Evolutionary conservation across 768 basidiomycete species (phyloP).

Genomic region (Xanthoconium purpureum): DNA sequence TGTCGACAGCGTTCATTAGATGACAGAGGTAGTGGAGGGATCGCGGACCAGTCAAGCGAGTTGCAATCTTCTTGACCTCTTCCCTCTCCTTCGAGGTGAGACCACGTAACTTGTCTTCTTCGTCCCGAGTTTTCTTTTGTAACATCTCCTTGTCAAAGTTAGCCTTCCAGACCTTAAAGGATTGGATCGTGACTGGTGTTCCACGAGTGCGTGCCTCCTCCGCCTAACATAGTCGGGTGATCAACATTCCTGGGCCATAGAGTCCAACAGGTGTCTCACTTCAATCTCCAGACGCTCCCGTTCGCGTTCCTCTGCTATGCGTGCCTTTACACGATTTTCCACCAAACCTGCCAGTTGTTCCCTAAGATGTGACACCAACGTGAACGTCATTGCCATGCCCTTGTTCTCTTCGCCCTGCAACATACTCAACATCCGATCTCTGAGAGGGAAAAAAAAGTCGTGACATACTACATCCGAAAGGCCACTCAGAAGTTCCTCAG

Average conservation of each 20-base stretch:
- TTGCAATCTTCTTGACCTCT: conserved; percentile 64
- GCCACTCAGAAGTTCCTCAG: conserved; percentile 51
- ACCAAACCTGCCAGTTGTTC: conserved; percentile 71
- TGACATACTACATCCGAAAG: conserved; percentile 54
- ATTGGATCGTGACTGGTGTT: conserved; percentile 82
- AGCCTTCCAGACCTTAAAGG: conserved; percentile 78
- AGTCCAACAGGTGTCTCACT: conserved; percentile 40
- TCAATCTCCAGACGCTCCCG: conserved; percentile 72
- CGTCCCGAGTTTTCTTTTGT: conserved; percentile 58
- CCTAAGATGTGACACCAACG: conserved; percentile 79
- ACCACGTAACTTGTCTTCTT: conserved; percentile 73
- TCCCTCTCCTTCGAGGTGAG: conserved; percentile 81
- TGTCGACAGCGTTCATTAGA: conserved; percentile 31
- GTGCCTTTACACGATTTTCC: conserved; percentile 52
- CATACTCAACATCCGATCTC: neutral
- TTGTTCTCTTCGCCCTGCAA: conserved; percentile 77
- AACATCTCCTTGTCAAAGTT: conserved; percentile 72
- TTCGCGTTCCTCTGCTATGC: conserved; percentile 63
- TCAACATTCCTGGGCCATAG: neutral
- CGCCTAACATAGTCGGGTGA: conserved; percentile 47
- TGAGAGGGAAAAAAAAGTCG: conserved; percentile 5
- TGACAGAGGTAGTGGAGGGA: neutral
- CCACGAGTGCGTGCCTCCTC: conserved; percentile 86
- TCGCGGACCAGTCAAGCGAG: conserved; percentile 64
- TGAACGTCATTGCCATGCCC: conserved; percentile 98